phyloP scores from a whole-genome alignment of 2,329 filamentous ascomycete species.

The Lecanicillium sp. region DNA sequence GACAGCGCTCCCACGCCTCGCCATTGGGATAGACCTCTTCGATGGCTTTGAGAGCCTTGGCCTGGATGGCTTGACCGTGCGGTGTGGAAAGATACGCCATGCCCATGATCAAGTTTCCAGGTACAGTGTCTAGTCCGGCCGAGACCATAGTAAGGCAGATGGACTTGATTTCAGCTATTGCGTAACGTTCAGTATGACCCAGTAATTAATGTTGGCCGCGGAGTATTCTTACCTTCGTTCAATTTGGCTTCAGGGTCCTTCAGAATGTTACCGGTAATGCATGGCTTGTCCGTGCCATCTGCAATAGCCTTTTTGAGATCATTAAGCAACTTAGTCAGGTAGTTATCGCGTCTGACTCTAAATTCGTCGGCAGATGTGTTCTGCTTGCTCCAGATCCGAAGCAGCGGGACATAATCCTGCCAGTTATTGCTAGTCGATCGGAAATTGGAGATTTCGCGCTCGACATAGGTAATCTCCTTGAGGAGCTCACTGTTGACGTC shows the following conservation, averaged over 20 bases:
- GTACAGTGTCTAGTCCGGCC: conserved; percentile 74
- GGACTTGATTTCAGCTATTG: conserved; percentile 63
- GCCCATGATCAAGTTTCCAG: conserved; percentile 72
- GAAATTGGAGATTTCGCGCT: conserved; percentile 68
- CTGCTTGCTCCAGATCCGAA: conserved; percentile 56
- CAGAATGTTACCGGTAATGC: conserved; percentile 44
- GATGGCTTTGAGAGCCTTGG: conserved; percentile 62
- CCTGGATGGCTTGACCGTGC: conserved; percentile 62
- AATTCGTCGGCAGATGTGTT: conserved; percentile 58
- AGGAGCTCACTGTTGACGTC: conserved; percentile 60
- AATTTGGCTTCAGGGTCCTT: conserved; percentile 38
- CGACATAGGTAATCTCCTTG: conserved; percentile 67
- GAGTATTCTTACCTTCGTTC: conserved; percentile 20
- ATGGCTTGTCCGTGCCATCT: conserved; percentile 31
- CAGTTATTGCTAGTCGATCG: conserved; percentile 75
- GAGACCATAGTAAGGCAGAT: conserved; percentile 79
- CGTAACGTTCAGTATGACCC: not conserved
- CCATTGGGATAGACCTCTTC: conserved; percentile 62
- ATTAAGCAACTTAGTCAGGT: conserved; percentile 58
- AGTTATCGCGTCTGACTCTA: conserved; percentile 60
- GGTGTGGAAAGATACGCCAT: conserved; percentile 66
- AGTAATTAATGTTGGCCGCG: too few species aligned
- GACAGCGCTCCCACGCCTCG: conserved; percentile 68
- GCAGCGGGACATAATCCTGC: conserved; percentile 74
- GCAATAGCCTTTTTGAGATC: conserved; percentile 36